Evolutionary conservation across 371 early-diverging fungal genomes (phyloP).

Genomic region (Mucor velutinosus): DNA sequence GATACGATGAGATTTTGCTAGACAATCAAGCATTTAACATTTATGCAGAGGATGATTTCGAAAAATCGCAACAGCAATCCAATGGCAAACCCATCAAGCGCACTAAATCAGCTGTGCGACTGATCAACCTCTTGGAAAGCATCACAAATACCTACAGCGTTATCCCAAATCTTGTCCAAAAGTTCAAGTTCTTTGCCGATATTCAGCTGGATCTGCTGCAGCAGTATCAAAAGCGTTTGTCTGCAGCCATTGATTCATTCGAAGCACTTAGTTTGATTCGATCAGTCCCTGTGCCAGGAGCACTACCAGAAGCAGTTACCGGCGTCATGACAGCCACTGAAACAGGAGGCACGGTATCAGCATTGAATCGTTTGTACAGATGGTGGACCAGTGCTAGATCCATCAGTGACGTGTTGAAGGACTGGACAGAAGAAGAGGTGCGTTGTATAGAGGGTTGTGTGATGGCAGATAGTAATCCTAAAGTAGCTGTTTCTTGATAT

Average conservation of each 20-base stretch:
- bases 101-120: conserved; percentile 57
- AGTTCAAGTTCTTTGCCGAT: conserved; percentile 53
- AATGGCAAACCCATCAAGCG: conserved; percentile 15
- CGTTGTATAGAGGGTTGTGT: neutral
- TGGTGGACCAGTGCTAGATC: conserved; percentile 57
- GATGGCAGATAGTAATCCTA: neutral
- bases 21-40: conserved; percentile 66
- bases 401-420: conserved; percentile 41
- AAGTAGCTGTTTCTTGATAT: conserved; percentile 59
- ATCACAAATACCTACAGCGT: conserved; percentile 56
- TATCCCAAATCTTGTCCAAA: conserved; percentile 37
- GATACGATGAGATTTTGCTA: conserved; percentile 64
- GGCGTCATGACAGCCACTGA: conserved; percentile 46
- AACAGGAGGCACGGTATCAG: conserved; percentile 38
- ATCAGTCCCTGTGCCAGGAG: conserved; percentile 54
- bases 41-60: conserved; percentile 45
- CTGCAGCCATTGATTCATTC: conserved; percentile 54
- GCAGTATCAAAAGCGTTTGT: conserved; percentile 51
- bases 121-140: conserved; percentile 62
- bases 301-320: conserved; percentile 54
- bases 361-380: conserved; percentile 46
- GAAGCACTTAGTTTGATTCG: conserved; percentile 51
- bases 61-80: conserved; percentile 19
- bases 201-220: conserved; percentile 55
- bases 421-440: conserved; percentile 64